These are phyloP conservation scores for Cordia subcordata DNA, from an alignment of 257 asterid genomes.

Conservation along the genomic window DNA sequence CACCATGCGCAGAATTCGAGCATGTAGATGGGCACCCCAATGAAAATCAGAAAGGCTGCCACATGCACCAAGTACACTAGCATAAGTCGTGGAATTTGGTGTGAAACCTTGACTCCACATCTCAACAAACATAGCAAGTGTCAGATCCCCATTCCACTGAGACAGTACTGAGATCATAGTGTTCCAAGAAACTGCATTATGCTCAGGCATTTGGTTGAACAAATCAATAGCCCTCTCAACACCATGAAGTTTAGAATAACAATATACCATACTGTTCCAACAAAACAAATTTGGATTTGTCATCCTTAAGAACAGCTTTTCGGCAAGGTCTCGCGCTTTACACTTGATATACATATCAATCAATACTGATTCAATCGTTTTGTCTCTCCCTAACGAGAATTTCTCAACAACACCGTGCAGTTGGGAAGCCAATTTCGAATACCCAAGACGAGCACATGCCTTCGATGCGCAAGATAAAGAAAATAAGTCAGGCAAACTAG, in stretches of 20 bases:
- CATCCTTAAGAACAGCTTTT: conserved; percentile 7
- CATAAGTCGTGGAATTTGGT: conserved; percentile 11
- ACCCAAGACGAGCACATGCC: conserved; percentile 12
- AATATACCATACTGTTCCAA: conserved; percentile 2
- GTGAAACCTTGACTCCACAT: conserved; percentile 9
- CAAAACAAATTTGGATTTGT: conserved; percentile 8
- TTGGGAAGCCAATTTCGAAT: conserved; percentile 10
- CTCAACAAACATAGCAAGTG: conserved; percentile 6
- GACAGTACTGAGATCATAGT: conserved; percentile 3
- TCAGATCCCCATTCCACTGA: neutral
- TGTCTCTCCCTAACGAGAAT: conserved; percentile 4
- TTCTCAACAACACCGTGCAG: conserved; percentile 13
- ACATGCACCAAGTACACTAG: conserved; percentile 13
- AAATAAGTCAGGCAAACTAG: conserved; percentile 3
- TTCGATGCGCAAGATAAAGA: conserved; percentile 11
- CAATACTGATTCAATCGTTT: conserved; percentile 4
- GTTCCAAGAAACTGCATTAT: conserved; percentile 12
- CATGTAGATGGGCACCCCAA: conserved; percentile 20
- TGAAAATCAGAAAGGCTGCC: conserved; percentile 6
- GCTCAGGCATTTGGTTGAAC: conserved; percentile 19
- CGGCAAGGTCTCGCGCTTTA: neutral
- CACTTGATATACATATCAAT: conserved; percentile 16
- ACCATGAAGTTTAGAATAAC: conserved; percentile 13
- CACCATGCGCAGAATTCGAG: conserved; percentile 8
- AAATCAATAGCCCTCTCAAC: conserved; percentile 4